These are phyloP conservation scores for Saturnispora zaruensis DNA, from an alignment of 805 yeast species.

Conservation along the genomic window DNA sequence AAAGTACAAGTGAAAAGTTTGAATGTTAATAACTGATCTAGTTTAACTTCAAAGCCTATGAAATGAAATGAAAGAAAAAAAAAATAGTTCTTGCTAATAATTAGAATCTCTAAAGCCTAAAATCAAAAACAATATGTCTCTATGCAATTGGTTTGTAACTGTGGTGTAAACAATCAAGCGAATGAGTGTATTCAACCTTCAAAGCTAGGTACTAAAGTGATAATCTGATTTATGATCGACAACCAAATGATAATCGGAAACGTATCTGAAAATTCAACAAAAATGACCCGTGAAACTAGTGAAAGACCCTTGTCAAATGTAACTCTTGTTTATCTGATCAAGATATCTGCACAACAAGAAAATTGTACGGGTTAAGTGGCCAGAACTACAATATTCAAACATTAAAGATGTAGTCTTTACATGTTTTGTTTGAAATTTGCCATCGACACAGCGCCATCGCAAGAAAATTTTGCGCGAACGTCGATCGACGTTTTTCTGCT, in stretches of 20 bases:
- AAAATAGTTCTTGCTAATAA: not conserved
- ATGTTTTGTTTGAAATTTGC: constrained; percentile 7
- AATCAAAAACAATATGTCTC: not conserved
- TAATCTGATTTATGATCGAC: too few species aligned
- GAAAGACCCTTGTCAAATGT: not conserved
- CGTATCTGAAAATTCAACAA: constrained; percentile 1
- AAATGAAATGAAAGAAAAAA: not conserved
- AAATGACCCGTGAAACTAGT: not conserved
- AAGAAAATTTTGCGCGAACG: constrained; percentile 7
- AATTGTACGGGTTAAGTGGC: not conserved
- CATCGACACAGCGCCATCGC: constrained; percentile 3
- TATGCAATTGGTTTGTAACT: constrained; percentile 4
- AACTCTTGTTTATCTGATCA: not conserved
- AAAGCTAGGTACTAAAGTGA: not conserved
- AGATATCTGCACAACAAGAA: not conserved
- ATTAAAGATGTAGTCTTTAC: not conserved
- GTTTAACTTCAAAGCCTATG: not conserved
- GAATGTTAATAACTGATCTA: not conserved
- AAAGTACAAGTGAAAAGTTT: not conserved
- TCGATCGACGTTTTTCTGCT: constrained; percentile 7
- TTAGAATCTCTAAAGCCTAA: not conserved
- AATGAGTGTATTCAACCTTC: constrained; percentile 7
- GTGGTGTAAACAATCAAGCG: constrained; percentile 4
- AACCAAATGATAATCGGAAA: not conserved
- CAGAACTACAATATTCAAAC: not conserved